Base-by-base conservation (phyloP, 495 filamentous ascomycete species). In the Geopyxis carbonaria region DNA sequence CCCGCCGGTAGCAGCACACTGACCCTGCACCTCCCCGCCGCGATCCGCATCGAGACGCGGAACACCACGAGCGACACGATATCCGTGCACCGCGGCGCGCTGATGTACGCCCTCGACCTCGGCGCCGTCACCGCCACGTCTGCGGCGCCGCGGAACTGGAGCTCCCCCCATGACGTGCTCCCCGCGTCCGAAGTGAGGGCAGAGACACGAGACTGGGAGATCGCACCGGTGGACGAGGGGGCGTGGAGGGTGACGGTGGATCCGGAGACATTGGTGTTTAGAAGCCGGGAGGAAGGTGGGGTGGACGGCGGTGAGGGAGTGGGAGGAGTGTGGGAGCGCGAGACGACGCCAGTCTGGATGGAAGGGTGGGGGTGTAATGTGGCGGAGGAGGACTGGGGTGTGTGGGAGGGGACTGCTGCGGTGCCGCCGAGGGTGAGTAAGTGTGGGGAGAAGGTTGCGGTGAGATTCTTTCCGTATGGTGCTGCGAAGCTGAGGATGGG, bases 81-180 rank as follows among this genome's bases (percentile, higher is more conserved):
- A 7, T 29, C 31, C 6, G 16, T 42, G 14, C 29, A 42, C 20
- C 40, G 40, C 15, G 31, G 40, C 8, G 30, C 40, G 2, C 31
- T 42, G 6, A 20, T 42, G 9, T 18, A 42, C 19, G 39, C 39
- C 4, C 29, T 42, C 7, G 39, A 42, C 5, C 31, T 42, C 4
- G n/a, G n/a, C n/a, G 39, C 22, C 9, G 31, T 32, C 7, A 34
- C 20, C 3, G 29, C 21, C 1, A 18, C 11, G 15, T 32, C 21
- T 3, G 22, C 22, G 20, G 19, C 19, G 14, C 30, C 36, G 5
- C 21, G 22, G 1, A 16, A 40, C 10, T n/a, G n/a, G n/a, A n/a
- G n/a, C n/a, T n/a, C n/a, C n/a, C n/a, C n/a, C n/a, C 36, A 40
- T 9, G 27, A 31, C 2, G 2, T 2, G n/a, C 39, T 34, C 0